Evolutionary conservation across 2,329 filamentous ascomycete species (phyloP), one percentile per base, ranked within the genome.

Genomic region (Hymenoscyphus salicellus): DNA sequence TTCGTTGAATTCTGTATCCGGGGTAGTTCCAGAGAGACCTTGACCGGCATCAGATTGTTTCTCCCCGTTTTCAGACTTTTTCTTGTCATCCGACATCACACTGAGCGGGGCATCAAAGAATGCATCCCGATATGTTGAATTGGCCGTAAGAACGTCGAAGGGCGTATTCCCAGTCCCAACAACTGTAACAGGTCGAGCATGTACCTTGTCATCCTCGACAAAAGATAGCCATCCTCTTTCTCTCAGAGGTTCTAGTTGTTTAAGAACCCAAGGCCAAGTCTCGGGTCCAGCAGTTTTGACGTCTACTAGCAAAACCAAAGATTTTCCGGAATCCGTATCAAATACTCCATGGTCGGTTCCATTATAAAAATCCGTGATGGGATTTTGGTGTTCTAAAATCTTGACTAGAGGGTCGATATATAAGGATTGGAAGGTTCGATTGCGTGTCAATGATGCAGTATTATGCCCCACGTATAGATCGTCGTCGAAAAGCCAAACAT

Each of bases 91-190:
- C 77, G 76, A 74, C 74, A 81, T 72, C 69, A 77, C 72, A 63
- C 80, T 75, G 0, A 90, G 79, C 0, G 87, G 87, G 0, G 88
- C 88, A 69, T 91, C 89, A 72, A 86, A 88, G 75, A 89, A 89
- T 62, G 86, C 78, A 73, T 90, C 86, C 33, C 86, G 79, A 66
- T 84, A 81, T 1, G 81, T 84, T 5, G 77, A 69, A 70, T 85
- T 84, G n/a, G 77, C 74, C 3, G 81, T 76, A 10, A 90, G 71
- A 8, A 82, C 72, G 62, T 85, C 80, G 70, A 89, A 87, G 0
- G 83, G 85, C 0, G 85, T 83, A 68, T 84, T 84, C 14, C 90
- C 89, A 1, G 88, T 90, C 1, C 84, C 87, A 1, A 92, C 87
- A 1, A 92, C 83, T 0, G 89, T 92, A 41, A 92, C 76, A 0